Evolutionary conservation across 2,329 filamentous ascomycete genomes (phyloP).

Genomic region (Colletotrichum eremochloae): DNA sequence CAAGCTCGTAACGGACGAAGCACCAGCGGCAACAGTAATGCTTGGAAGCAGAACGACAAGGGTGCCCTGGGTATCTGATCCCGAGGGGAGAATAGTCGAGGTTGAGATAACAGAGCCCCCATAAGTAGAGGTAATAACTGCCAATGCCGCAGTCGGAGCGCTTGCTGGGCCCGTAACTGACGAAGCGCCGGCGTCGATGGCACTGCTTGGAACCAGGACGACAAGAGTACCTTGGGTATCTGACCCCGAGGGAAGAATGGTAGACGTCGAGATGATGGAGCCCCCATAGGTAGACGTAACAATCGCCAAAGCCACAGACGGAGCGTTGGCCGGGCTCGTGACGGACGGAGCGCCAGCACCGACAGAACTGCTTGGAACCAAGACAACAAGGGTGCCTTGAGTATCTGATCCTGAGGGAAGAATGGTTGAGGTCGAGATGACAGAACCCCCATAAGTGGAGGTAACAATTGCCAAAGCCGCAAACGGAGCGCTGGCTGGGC

Average conservation of each 20-base stretch:
- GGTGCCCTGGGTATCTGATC: conserved; percentile 10
- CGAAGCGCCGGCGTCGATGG: background rate
- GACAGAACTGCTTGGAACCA: conserved; percentile 18
- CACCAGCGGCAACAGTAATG: background rate
- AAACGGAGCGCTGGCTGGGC: background rate
- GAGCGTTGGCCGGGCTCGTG: background rate
- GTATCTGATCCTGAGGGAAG: background rate
- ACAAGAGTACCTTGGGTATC: conserved; percentile 18
- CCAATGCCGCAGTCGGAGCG: background rate
- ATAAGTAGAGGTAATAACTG: conserved; percentile 20
- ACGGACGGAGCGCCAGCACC: background rate
- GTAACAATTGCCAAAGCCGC: conserved; percentile 8
- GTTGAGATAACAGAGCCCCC: conserved; percentile 21
- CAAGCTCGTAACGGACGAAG: background rate
- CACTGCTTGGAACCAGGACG: conserved; percentile 25
- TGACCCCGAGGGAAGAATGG: conserved; percentile 15
- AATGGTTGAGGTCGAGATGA: conserved; percentile 27
- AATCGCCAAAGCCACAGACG: conserved; percentile 4
- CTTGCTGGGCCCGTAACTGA: background rate
- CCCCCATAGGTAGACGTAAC: conserved; percentile 22
- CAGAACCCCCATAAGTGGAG: conserved; percentile 17
- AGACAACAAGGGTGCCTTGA: conserved; percentile 25
- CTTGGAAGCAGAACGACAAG: conserved; percentile 31
- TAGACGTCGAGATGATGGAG: conserved; percentile 20
- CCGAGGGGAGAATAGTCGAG: conserved; percentile 21